Conservation (phyloP, 768 basidiomycete species). For the Tulasnella sp. region DNA sequence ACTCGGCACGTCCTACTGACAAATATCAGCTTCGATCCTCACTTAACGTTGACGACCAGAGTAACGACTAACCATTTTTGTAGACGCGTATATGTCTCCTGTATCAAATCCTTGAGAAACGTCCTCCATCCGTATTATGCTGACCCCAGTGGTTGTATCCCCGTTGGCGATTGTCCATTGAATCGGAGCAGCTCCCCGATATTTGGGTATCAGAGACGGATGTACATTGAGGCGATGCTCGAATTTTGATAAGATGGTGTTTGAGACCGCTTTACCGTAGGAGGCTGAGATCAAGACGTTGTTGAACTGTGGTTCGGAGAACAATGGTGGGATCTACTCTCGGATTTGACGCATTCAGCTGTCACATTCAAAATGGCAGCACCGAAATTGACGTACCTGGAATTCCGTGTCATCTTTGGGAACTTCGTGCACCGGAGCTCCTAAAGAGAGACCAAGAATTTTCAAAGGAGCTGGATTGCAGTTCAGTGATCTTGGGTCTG, state of each 20-base stretch:
- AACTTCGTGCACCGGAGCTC: slow-evolving; percentile 47
- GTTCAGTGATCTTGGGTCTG: background rate
- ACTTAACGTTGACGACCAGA: background rate
- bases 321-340: slow-evolving; percentile 34
- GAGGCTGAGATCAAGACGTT: slow-evolving; percentile 78
- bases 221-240: slow-evolving; percentile 72
- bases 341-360: slow-evolving; percentile 18
- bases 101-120: slow-evolving; percentile 58
- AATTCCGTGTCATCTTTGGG: slow-evolving; percentile 51
- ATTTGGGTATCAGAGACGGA: slow-evolving; percentile 74
- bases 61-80: slow-evolving; percentile 39
- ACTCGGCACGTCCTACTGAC: no score
- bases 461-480: slow-evolving; percentile 54
- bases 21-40: no score
- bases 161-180: slow-evolving; percentile 68
- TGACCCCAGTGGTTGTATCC: slow-evolving; percentile 62
- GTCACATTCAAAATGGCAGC: background rate
- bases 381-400: slow-evolving; percentile 45
- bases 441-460: slow-evolving; percentile 39
- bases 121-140: slow-evolving; percentile 65
- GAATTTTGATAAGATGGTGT: slow-evolving; percentile 50
- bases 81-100: slow-evolving; percentile 54
- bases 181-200: slow-evolving; percentile 86
- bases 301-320: slow-evolving; percentile 24
- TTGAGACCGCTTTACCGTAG: slow-evolving; percentile 76